Evolutionary conservation across 2,329 filamentous ascomycete species (phyloP).

Genomic region (Colletotrichum spaethianum): DNA sequence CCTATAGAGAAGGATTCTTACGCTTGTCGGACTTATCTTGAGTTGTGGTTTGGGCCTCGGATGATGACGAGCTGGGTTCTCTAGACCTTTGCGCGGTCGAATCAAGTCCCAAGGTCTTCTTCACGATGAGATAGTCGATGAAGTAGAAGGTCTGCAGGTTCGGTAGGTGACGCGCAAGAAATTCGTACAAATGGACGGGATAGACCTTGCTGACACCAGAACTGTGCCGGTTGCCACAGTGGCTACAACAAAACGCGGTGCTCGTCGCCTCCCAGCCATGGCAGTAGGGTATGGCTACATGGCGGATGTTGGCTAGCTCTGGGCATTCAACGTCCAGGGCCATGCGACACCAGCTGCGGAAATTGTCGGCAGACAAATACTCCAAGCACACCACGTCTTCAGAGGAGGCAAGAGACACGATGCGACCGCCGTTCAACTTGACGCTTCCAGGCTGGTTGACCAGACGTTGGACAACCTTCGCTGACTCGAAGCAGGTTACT

Average conservation of each 20-base stretch:
- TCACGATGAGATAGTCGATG: constrained; percentile 59
- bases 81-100: constrained; percentile 2
- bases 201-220: constrained; percentile 47
- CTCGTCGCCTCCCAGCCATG: constrained; percentile 56
- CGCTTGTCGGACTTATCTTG: background rate
- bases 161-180: constrained; percentile 57
- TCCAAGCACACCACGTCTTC: constrained; percentile 53
- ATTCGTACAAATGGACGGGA: constrained; percentile 60
- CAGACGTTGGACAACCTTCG: constrained; percentile 19
- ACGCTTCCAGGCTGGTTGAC: constrained; percentile 42
- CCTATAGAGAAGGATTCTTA: background rate
- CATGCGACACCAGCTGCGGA: constrained; percentile 47
- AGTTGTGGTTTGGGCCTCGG: background rate
- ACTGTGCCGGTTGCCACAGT: constrained; percentile 52
- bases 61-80: constrained; percentile 14
- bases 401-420: constrained; percentile 49
- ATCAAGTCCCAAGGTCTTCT: constrained; percentile 30
- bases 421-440: constrained; percentile 45
- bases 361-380: constrained; percentile 50
- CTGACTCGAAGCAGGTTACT: constrained; percentile 34
- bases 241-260: constrained; percentile 46
- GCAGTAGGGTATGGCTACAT: constrained; percentile 59
- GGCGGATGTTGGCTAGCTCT: constrained; percentile 52
- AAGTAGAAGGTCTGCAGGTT: constrained; percentile 61
- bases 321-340: constrained; percentile 46